Evolutionary conservation across 176 grass and related monocot genomes (phyloP), one percentile per base, ranked within the genome.

Genomic region (Ananas comosus): DNA sequence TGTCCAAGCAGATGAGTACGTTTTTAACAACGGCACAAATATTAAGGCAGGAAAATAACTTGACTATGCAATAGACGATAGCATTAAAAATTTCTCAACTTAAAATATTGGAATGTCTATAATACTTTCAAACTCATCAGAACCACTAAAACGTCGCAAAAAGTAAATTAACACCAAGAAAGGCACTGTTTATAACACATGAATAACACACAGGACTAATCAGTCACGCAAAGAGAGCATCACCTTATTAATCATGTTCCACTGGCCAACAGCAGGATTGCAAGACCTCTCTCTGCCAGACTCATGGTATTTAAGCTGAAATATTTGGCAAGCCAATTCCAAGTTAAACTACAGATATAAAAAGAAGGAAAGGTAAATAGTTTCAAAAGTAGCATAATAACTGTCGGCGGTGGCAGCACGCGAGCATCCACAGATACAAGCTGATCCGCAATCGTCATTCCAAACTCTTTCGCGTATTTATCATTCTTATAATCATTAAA

Each of bases 211-310:
- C 19, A 48, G 59, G 2, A 64, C 16, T 49, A 47, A 7, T 11
- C 65, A 64, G 61, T 75, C 48, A 17, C 12, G 59, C 6, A 13
- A 70, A 49, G n/a, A 54, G 70, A 63, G 51, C 71, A 28, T 59
- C 63, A 91, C 91, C 87, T 96, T 96, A 16, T 87, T 87, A 28
- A 83, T 77, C 91, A 96, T 91, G 29, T 88, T 96, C 91, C 91
- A 96, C 28, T 88, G 79, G 16, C 91, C 87, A 48, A 83, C 65
- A 9, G 23, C 69, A 27, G 91, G 84, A 17, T 7, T 18, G 76
- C 85, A 90, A 18, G 56, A 48, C 83, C 74, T 85, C n/a, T 91
- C 91, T 75, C 11, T 87, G 42, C 91, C 91, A 74, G 79, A 65
- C 6, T 85, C 78, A 75, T 80, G 76, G 24, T 96, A 96, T 80